Evolutionary conservation across 2,329 filamentous ascomycete genomes (phyloP), one percentile per base, ranked within the genome.

Genomic region (Hypoxylon sp.): DNA sequence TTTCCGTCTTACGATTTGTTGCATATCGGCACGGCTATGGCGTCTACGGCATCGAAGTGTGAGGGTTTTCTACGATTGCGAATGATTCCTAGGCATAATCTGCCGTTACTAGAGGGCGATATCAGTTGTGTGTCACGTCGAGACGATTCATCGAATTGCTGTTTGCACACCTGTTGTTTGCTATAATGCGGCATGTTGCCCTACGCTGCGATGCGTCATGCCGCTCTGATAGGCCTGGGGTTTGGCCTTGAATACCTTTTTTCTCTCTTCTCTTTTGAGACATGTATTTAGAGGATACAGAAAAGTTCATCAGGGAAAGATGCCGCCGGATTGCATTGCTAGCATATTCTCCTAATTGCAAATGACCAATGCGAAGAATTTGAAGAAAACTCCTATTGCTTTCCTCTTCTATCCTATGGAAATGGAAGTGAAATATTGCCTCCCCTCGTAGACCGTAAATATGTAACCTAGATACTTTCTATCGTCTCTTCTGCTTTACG

Each of bases 41-140:
- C 73, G 74, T 75, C 73, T 69, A 51, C 23, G 71, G 74, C 70
- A 74, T 74, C 73, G 69, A 65, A 63, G 70, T 67, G 67, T 57
- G 74, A 69, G 68, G 72, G 67, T 60, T 72, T 62, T 60, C 23
- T 19, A 36, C 65, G 60, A 36, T 60, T 67, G 34, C 49, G 55
- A 46, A 60, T 46, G 36, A 41, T 59, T 61, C 48, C 51, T 45
- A 32, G 45, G 56, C 17, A 23, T 49, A 4, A 17, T 14, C 2
- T 25, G 17, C 23, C 5, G 19, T 14, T 21, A n/a, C n/a, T 34
- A 17, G 14, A 28, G 5, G 14, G 38, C 14, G 38, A 19, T 38
- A 30, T 46, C 23, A 9, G 38, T 30, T 45, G 52, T 30, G 50
- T 25, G 34, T 5, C 11, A 28, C 11, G 17, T 41, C 28, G 34